phyloP scores from a whole-genome alignment of 1,284 basidiomycete genomes.

The Meripilus lineatus region DNA sequence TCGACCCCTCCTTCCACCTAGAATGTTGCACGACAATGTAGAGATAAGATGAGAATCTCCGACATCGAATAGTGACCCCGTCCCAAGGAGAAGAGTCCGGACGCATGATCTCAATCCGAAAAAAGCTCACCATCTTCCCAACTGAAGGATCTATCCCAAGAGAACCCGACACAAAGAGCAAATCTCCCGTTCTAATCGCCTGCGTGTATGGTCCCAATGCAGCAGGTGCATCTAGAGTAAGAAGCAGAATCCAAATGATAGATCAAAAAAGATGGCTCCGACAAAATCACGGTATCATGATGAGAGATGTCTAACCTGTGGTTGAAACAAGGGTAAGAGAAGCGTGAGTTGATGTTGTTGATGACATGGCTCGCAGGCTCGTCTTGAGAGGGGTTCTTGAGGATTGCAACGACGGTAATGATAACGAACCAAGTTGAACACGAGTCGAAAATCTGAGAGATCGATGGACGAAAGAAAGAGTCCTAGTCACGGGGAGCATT shows the following conservation, averaged over 20 bases:
- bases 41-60: slow-evolving; percentile 1
- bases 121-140: slow-evolving; percentile 61
- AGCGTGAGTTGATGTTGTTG: no score
- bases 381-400: no score
- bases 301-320: slow-evolving; percentile 32
- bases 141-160: slow-evolving; percentile 81
- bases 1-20: slow-evolving; percentile 67
- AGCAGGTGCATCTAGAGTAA: slow-evolving; percentile 67
- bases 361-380: no score
- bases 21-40: no score
- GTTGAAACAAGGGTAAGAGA: slow-evolving; percentile 53
- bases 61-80: neutral
- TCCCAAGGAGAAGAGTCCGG: no score
- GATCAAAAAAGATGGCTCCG: neutral
- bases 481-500: no score
- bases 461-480: no score
- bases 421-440: no score
- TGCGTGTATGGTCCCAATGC: slow-evolving; percentile 92
- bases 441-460: no score
- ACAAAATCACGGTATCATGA: neutral
- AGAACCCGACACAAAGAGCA: slow-evolving; percentile 88
- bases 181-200: slow-evolving; percentile 80
- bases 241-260: neutral
- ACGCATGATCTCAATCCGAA: no score
- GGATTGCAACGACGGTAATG: no score